Percentiles rank a stretch among this genome's conserved stretches.
Evolutionary conservation across 2,329 filamentous ascomycete species (phyloP).

Genomic region (Aspergillus fumigatiaffinis): DNA sequence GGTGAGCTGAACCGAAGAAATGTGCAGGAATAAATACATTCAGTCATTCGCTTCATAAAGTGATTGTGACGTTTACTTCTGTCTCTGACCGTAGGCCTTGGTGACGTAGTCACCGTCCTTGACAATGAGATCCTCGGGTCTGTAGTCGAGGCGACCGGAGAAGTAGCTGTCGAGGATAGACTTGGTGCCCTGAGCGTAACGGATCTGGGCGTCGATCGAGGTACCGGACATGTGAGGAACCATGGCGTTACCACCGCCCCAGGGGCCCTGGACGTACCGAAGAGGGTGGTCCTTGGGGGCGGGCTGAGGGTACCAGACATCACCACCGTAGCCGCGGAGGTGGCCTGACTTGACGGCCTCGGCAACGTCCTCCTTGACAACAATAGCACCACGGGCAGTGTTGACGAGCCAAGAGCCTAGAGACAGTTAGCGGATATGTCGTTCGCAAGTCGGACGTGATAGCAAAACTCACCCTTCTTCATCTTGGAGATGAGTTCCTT

Average conservation of each 20-base stretch:
- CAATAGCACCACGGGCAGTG: slow-evolving; percentile 96
- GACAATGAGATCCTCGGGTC: slow-evolving; percentile 85
- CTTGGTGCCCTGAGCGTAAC: slow-evolving; percentile 86
- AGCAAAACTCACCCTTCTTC: slow-evolving; percentile 70
- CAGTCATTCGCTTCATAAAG: slow-evolving; percentile 12
- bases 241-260: slow-evolving; percentile 97
- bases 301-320: slow-evolving; percentile 90
- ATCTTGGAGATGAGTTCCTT: slow-evolving; percentile 98
- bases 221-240: slow-evolving; percentile 98
- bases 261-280: slow-evolving; percentile 88
- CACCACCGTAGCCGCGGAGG: slow-evolving; percentile 48
- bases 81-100: slow-evolving; percentile 80
- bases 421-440: slow-evolving; percentile 6
- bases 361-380: slow-evolving; percentile 98
- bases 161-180: slow-evolving; percentile 89
- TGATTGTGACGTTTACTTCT: slow-evolving; percentile 18
- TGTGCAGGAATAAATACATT: slow-evolving; percentile 8
- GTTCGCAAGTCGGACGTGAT: neutral
- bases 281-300: slow-evolving; percentile 90
- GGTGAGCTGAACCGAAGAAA: neutral
- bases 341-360: slow-evolving; percentile 88
- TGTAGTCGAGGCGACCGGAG: slow-evolving; percentile 81
- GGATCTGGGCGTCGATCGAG: slow-evolving; percentile 94
- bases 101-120: slow-evolving; percentile 88
- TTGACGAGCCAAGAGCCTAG: slow-evolving; percentile 92